These are phyloP conservation scores for Angophora floribunda DNA, from an alignment of 345 rosid species.

Conservation along the genomic window DNA sequence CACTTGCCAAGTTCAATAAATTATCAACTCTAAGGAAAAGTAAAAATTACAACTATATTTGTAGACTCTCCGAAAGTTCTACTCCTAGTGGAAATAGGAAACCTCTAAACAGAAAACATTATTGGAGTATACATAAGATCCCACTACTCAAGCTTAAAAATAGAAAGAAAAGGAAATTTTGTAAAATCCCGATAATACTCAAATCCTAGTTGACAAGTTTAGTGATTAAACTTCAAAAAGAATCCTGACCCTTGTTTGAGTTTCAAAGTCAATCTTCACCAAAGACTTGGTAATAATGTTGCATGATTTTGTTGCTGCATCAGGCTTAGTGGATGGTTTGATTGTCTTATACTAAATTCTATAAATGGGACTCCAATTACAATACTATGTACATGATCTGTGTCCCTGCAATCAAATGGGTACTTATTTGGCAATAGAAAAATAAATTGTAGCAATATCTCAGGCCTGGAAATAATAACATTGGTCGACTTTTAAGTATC, in stretches of 20 bases:
- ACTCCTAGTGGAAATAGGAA: neutral
- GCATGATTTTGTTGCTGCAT: neutral
- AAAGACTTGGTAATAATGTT: too few relatives aligned
- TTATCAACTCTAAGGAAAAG: neutral
- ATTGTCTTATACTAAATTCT: neutral
- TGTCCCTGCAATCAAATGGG: neutral
- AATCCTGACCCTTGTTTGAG: neutral
- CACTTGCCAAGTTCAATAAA: neutral
- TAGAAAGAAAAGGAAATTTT: accelerated
- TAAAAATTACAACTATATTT: neutral
- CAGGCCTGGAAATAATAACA: neutral
- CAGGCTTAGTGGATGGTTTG: neutral
- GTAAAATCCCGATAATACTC: neutral
- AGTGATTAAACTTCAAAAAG: neutral
- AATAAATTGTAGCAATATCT: too few relatives aligned
- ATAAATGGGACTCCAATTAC: neutral
- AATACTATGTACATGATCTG: neutral
- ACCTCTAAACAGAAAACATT: neutral
- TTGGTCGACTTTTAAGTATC: neutral
- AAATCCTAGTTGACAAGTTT: neutral
- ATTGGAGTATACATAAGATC: neutral
- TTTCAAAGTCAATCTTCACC: neutral
- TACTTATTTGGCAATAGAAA: neutral
- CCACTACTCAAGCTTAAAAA: neutral
- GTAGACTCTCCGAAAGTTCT: neutral